A percentile compares a stretch with the other conserved stretches of the same genome.
Conservation (phyloP, 2,329 filamentous ascomycete genomes). For the Parastagonospora nodorum region DNA sequence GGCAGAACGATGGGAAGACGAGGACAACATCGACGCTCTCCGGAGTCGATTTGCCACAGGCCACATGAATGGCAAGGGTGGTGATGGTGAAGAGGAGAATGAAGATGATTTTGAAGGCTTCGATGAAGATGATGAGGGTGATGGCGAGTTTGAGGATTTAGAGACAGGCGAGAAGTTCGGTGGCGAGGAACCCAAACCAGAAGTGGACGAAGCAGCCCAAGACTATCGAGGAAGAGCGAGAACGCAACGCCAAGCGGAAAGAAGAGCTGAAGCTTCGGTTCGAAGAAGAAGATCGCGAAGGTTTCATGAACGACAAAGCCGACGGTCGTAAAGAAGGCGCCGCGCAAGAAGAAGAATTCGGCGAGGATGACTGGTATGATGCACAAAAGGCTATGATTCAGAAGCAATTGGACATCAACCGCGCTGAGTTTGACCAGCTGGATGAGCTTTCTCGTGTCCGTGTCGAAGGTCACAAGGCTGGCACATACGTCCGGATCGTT, state of each 20-base stretch:
- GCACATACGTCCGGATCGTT: constrained; percentile 90
- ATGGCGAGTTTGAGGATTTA: constrained; percentile 83
- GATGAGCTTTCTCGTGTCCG: constrained; percentile 81
- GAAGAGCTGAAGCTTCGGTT: constrained; percentile 94
- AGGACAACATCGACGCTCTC: constrained; percentile 76
- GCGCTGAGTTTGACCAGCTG: constrained; percentile 84
- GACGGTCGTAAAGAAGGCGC: constrained; percentile 72
- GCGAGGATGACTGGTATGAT: constrained; percentile 99
- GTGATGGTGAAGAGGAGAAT: constrained; percentile 48
- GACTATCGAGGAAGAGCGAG: constrained; percentile 82
- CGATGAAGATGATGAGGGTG: constrained; percentile 67
- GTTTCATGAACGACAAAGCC: constrained; percentile 88
- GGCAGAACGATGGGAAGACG: constrained; percentile 82
- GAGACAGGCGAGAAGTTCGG: constrained; percentile 72
- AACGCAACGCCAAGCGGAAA: constrained; percentile 87
- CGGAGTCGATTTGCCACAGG: constrained; percentile 76
- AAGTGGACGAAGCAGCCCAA: constrained; percentile 53
- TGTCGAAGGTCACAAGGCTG: constrained; percentile 89
- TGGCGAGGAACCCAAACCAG: constrained; percentile 45
- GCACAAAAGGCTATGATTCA: constrained; percentile 92
- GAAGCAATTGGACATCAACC: constrained; percentile 97
- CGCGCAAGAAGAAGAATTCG: constrained; percentile 74
- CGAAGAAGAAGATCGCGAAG: constrained; percentile 97
- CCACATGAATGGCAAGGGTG: constrained; percentile 57
- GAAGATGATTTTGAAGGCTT: constrained; percentile 63